Conservation (phyloP, 352 stramenopile species). For the Lagenidium giganteum region DNA sequence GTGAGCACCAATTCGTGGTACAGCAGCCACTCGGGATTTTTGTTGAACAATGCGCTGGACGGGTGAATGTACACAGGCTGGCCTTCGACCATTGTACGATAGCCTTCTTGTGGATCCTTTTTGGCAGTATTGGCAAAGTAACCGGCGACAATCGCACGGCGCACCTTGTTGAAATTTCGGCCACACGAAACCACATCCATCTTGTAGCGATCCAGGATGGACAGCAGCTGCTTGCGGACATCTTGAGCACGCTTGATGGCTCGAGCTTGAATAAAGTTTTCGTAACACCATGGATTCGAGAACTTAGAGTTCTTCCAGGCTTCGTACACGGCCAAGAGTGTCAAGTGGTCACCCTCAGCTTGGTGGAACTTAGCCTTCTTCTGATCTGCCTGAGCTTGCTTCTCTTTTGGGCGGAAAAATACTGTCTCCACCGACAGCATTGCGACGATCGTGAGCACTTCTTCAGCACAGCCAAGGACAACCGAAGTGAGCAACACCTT, state of each 20-base stretch:
- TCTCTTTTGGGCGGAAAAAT: constrained; percentile 99
- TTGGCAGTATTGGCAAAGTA: constrained; percentile 99
- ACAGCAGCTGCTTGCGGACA: constrained; percentile 98
- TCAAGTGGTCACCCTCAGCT: constrained; percentile 98
- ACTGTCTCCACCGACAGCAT: constrained; percentile 99
- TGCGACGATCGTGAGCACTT: constrained; percentile 98
- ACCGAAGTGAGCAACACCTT: constrained; percentile 99
- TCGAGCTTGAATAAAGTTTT: constrained; percentile 98
- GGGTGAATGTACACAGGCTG: constrained; percentile 99
- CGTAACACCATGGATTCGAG: constrained; percentile 98
- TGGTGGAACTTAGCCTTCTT: constrained; percentile 99
- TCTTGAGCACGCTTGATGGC: constrained; percentile 97
- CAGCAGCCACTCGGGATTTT: constrained; percentile 97
- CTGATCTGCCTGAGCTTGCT: constrained; percentile 98
- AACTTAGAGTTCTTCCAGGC: constrained; percentile 98
- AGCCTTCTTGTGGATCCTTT: constrained; percentile 99
- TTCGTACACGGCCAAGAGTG: constrained; percentile 97
- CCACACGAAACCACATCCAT: constrained; percentile 97
- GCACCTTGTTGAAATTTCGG: constrained; percentile 97
- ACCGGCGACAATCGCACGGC: constrained; percentile 96
- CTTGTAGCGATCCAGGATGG: constrained; percentile 98
- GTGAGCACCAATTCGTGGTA: constrained; percentile 98
- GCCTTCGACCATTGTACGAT: constrained; percentile 97
- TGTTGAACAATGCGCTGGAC: constrained; percentile 97
- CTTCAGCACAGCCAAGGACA: constrained; percentile 96